Percentiles rank a stretch among this genome's conserved stretches.
Evolutionary conservation across 495 filamentous ascomycete species (phyloP).

Genomic region (Talaromyces thailandensis): DNA sequence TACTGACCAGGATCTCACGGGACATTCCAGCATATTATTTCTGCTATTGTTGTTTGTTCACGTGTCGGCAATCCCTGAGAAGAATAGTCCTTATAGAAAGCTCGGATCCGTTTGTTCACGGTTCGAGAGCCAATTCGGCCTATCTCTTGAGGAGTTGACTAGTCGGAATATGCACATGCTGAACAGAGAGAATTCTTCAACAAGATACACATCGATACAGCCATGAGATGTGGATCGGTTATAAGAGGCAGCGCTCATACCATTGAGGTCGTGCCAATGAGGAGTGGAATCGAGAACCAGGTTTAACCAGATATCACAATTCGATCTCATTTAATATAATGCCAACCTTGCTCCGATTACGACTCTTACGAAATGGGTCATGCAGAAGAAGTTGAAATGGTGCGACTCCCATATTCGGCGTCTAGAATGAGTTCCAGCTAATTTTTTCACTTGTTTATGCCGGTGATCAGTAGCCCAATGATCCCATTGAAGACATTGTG

Average conservation of each 20-base stretch:
- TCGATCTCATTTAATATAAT: too few relatives aligned
- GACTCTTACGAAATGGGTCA: too few relatives aligned
- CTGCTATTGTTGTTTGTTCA: conserved; percentile 10
- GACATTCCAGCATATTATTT: conserved; percentile 12
- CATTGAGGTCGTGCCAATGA: background rate
- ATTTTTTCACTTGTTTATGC: background rate
- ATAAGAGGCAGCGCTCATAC: background rate
- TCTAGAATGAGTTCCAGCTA: background rate
- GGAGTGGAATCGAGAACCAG: too few relatives aligned
- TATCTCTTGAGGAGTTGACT: background rate
- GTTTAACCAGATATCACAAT: too few relatives aligned
- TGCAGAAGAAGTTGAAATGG: background rate
- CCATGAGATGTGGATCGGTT: background rate
- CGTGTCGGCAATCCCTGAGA: background rate
- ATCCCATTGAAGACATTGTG: conserved; percentile 1
- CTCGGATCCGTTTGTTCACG: background rate
- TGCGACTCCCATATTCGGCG: background rate
- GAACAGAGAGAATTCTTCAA: conserved; percentile 3
- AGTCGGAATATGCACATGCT: background rate
- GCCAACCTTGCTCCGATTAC: too few relatives aligned
- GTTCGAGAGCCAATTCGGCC: background rate
- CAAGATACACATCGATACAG: background rate
- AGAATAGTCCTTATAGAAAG: background rate
- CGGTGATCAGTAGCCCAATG: background rate
- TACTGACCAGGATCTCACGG: conserved; percentile 2